Conservation (phyloP, 228 moss, liverwort and hornwort genomes). For the Sphagnum magellanicum region DNA sequence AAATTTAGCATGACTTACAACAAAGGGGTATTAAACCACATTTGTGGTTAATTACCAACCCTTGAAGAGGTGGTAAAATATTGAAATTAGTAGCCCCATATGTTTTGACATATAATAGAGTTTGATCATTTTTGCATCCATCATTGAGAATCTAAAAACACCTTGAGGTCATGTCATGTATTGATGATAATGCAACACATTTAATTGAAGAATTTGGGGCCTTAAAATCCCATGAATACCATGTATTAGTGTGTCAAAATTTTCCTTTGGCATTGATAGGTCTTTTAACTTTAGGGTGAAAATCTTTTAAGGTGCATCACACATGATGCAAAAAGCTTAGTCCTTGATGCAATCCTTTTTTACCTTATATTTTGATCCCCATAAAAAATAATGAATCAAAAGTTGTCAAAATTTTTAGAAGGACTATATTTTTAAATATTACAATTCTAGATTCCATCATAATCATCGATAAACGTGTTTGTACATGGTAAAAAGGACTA, state of each 20-base stretch:
- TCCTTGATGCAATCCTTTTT: no score
- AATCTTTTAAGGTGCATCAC: no score
- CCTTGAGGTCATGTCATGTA: neutral
- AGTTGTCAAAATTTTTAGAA: no score
- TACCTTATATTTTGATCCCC: no score
- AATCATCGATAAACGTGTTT: no score
- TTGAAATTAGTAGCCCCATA: neutral
- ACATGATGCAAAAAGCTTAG: no score
- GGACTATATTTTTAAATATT: no score
- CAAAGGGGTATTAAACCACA: neutral
- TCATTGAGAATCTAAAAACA: neutral
- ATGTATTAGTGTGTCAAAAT: neutral
- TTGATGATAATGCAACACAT: neutral
- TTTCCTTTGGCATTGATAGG: neutral
- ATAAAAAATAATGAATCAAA: no score
- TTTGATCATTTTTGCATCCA: neutral
- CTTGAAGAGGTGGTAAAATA: neutral
- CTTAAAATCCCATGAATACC: neutral
- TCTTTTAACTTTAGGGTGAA: neutral
- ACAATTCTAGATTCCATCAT: no score
- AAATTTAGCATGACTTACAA: neutral
- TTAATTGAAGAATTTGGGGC: neutral
- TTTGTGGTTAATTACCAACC: neutral
- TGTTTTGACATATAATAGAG: neutral
- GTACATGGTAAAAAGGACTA: no score